Percentiles rank a stretch among this genome's conserved stretches.
Conservation (phyloP, 306 rosid species). For the Neltuma alba region DNA sequence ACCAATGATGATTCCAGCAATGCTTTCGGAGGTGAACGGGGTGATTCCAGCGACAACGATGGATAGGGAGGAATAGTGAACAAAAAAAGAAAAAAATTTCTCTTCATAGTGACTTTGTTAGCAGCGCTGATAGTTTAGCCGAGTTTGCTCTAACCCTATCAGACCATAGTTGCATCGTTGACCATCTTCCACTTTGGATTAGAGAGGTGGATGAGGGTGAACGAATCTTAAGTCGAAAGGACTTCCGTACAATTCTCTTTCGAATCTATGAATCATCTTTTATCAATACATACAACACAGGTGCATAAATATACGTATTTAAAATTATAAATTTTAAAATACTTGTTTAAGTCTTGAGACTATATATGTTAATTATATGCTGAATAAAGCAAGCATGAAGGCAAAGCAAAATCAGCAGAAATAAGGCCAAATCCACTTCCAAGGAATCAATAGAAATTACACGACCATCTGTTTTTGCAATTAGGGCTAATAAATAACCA, state of each 20-base stretch:
- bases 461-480: conserved; percentile 35
- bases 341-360: not conserved
- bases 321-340: too few relatives aligned
- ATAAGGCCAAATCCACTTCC: conserved; percentile 25
- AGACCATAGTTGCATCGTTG: too few relatives aligned
- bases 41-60: too few relatives aligned
- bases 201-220: not conserved
- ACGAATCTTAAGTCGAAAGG: not conserved
- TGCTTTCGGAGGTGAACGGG: too few relatives aligned
- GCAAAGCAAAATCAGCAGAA: conserved; percentile 19
- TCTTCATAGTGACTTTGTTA: too few relatives aligned
- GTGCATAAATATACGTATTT: too few relatives aligned
- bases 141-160: not conserved
- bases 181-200: not conserved
- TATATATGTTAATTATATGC: not conserved
- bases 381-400: conserved; percentile 18
- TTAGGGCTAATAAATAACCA: conserved; percentile 31
- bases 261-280: too few relatives aligned
- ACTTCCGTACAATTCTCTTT: not conserved
- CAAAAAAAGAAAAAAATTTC: too few relatives aligned
- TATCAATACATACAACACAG: too few relatives aligned
- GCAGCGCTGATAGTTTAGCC: too few relatives aligned
- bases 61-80: too few relatives aligned
- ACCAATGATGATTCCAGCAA: too few relatives aligned
- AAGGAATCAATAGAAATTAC: conserved; percentile 27